phyloP scores from a whole-genome alignment of 352 stramenopile genomes.

The Globisporangium sylvaticum region DNA sequence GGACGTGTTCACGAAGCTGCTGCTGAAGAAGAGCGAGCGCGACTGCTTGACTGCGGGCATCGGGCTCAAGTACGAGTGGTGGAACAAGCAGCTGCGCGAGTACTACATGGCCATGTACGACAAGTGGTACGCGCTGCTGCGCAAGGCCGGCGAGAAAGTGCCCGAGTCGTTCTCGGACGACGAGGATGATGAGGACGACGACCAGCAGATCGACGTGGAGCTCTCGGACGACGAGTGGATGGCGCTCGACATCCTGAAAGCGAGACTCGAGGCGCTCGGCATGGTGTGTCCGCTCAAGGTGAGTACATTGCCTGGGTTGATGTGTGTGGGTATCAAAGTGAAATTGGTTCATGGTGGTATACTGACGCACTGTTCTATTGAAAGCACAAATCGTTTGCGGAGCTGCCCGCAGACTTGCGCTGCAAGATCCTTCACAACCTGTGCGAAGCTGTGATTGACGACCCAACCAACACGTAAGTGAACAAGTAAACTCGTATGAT shows the following conservation, averaged over 20 bases:
- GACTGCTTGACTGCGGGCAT: conserved; percentile 69
- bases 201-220: conserved; percentile 61
- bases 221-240: conserved; percentile 78
- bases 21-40: conserved; percentile 82
- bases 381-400: conserved; percentile 72
- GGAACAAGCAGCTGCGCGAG: conserved; percentile 82
- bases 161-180: conserved; percentile 63
- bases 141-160: conserved; percentile 65
- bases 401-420: conserved; percentile 61
- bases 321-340: background rate
- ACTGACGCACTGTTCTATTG: background rate
- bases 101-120: conserved; percentile 83
- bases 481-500: background rate
- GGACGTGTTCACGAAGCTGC: conserved; percentile 82
- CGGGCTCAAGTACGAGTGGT: conserved; percentile 86
- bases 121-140: conserved; percentile 75
- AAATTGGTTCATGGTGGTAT: background rate
- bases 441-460: conserved; percentile 77
- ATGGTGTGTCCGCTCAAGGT: conserved; percentile 57
- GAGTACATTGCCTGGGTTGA: background rate
- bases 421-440: conserved; percentile 83
- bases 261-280: conserved; percentile 45
- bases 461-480: conserved; percentile 62
- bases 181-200: conserved; percentile 46
- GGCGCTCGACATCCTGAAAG: conserved; percentile 58